Conservation (phyloP, 768 basidiomycete species). For the Nidula microcarpa region DNA sequence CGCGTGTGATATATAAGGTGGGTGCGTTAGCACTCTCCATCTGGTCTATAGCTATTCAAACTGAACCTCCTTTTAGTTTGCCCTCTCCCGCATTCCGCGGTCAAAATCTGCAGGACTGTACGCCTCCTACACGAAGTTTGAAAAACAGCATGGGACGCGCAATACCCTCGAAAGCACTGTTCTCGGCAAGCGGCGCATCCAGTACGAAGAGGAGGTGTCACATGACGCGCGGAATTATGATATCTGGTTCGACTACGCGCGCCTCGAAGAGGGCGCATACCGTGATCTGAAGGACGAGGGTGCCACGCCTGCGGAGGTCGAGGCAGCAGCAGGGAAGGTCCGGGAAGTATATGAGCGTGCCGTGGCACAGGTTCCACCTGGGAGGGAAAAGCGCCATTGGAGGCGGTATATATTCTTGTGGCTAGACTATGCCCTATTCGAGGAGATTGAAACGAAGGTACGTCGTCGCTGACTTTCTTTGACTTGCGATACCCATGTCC, state of each 20-base stretch:
- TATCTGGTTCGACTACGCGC: constrained; percentile 95
- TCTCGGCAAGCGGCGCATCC: constrained; percentile 94
- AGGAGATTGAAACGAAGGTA: constrained; percentile 94
- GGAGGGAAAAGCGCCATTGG: constrained; percentile 90
- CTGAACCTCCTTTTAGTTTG: constrained; percentile 57
- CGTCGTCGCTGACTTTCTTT: constrained; percentile 8
- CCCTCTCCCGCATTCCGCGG: constrained; percentile 86
- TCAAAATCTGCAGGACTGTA: constrained; percentile 89
- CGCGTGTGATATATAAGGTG: constrained; percentile 96
- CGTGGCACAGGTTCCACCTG: constrained; percentile 93
- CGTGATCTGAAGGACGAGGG: constrained; percentile 75
- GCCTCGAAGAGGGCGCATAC: constrained; percentile 88
- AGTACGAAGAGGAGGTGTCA: constrained; percentile 94
- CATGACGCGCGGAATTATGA: constrained; percentile 96
- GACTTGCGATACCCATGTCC: background rate
- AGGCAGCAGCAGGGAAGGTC: constrained; percentile 60
- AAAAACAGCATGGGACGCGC: constrained; percentile 94
- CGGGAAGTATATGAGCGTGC: constrained; percentile 95
- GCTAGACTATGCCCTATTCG: constrained; percentile 94
- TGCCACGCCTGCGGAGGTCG: constrained; percentile 65
- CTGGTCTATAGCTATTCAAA: background rate
- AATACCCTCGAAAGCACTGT: constrained; percentile 90
- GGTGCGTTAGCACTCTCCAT: constrained; percentile 7
- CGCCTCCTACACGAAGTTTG: constrained; percentile 93
- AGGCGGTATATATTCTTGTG: constrained; percentile 88